phyloP scores from a whole-genome alignment of 768 basidiomycete species.

The Lanmaoa pseudosensibilis region DNA sequence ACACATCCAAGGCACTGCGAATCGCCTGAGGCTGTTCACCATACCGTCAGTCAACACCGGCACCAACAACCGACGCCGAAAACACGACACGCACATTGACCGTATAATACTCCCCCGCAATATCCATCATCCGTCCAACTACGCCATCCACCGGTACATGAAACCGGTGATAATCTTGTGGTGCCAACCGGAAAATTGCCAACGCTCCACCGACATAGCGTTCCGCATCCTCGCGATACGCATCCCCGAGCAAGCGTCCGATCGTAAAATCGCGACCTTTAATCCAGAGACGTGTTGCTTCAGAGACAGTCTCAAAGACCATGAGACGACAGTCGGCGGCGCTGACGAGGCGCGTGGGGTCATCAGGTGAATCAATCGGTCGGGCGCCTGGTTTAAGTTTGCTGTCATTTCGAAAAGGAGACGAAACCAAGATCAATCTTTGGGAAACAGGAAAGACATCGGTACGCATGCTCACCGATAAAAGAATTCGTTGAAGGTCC shows the following conservation, averaged over 20 bases:
- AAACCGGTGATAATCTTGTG: constrained; percentile 96
- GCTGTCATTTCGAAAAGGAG: constrained; percentile 38
- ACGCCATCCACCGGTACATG: constrained; percentile 83
- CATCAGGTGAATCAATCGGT: constrained; percentile 67
- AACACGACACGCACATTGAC: constrained; percentile 69
- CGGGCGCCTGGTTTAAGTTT: constrained; percentile 85
- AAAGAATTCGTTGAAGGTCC: constrained; percentile 94
- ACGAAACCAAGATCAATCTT: not conserved
- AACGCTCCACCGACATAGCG: constrained; percentile 79
- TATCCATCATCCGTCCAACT: constrained; percentile 80
- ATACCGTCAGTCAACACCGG: not conserved
- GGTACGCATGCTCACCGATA: constrained; percentile 49
- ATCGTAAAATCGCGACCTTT: constrained; percentile 94
- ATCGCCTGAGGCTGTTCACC: constrained; percentile 81
- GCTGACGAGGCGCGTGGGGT: constrained; percentile 79
- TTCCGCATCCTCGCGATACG: constrained; percentile 66
- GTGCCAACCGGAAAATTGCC: constrained; percentile 88
- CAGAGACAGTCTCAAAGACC: constrained; percentile 82
- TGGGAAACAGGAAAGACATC: not conserved
- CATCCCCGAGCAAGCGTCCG: constrained; percentile 73
- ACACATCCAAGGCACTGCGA: constrained; percentile 85
- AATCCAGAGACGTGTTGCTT: constrained; percentile 93
- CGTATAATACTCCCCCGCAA: constrained; percentile 93
- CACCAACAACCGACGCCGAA: not conserved
- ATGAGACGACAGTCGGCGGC: constrained; percentile 97